Conservation (phyloP, 2,329 filamentous ascomycete species). For the Myriosclerotinia duriaeana region DNA sequence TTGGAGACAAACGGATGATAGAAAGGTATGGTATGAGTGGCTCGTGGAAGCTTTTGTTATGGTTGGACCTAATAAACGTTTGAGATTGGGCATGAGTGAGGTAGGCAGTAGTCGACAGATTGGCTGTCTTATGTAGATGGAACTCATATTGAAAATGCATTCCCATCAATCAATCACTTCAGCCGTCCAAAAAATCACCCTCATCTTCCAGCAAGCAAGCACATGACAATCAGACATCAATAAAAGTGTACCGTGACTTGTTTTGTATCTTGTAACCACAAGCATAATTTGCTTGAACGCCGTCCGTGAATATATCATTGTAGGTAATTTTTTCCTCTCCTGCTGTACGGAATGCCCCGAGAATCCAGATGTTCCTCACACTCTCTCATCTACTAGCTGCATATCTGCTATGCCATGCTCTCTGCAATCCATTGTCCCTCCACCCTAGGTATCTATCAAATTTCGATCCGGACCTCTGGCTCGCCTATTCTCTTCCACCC, state of each 20-base stretch:
- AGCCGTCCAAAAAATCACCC: not conserved
- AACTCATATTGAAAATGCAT: not conserved
- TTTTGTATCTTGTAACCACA: slow-evolving; percentile 8
- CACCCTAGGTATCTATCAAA: slow-evolving; percentile 11
- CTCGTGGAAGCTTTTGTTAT: slow-evolving; percentile 79
- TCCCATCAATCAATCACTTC: not conserved
- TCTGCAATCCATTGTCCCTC: not conserved
- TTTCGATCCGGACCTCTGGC: not conserved
- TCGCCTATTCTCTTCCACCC: not conserved
- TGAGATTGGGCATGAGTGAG: slow-evolving; percentile 66
- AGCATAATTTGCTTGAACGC: slow-evolving; percentile 34
- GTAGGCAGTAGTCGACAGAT: slow-evolving; percentile 68
- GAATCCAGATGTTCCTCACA: not conserved
- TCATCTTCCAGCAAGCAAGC: not conserved
- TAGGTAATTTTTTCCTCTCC: slow-evolving; percentile 16
- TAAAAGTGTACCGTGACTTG: slow-evolving; percentile 5
- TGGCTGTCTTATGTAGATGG: slow-evolving; percentile 65
- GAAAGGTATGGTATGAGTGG: slow-evolving; percentile 99
- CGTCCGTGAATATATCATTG: slow-evolving; percentile 33
- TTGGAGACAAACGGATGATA: slow-evolving; percentile 93
- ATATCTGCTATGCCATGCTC: not conserved
- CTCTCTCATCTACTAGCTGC: not conserved
- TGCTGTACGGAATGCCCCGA: not conserved
- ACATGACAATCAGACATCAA: not conserved
- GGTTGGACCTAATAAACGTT: slow-evolving; percentile 57